Evolutionary conservation across 2,329 filamentous ascomycete genomes (phyloP), one percentile per base, ranked within the genome.

Genomic region (Pseudocercospora vitis): DNA sequence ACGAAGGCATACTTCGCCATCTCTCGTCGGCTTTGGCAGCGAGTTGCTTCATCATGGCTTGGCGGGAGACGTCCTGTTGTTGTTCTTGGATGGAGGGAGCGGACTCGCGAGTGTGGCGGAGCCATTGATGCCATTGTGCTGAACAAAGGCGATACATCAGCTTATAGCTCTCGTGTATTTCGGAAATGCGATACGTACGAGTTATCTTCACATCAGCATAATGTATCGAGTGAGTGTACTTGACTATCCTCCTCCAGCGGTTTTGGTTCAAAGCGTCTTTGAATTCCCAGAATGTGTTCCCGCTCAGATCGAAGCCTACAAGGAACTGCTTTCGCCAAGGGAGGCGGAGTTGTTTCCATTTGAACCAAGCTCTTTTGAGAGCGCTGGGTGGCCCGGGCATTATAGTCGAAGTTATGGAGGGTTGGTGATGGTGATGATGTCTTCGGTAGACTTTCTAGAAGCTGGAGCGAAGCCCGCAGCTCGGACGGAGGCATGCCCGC

Each of bases 81-180:
- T 85, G 83, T 68, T 86, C 83, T 60, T 77, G 65, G 46, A 86
- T 66, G 1, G 76, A 75, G 0, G 83, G 83, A 2, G 83, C 73
- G 12, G 79, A 72, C 48, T 71, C 63, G 39, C 83, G 81, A 7
- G 82, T 81, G 61, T 85, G 77, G 63, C 83, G 81, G 21, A 86
- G 79, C 83, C 83, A 86, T 72, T 86, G 83, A 64, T 84, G 81
- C 83, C 83, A 86, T 77, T 83, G 80, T 48, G 83, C 80, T 83
- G 3, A 18, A 14, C 14, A 4, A n/a, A n/a, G n/a, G n/a, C n/a
- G n/a, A 21, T 12, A 11, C 26, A 6, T 51, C 3, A 53, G 51
- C 37, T 18, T 18, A 16, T 6, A 14, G n/a, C 4, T 1, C 2
- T 23, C 2, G 7, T 9, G 33, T 16, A 5, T 7, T n/a, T n/a